Conservation (phyloP, 2,329 filamentous ascomycete genomes). For the Camptophora hylomeconis region DNA sequence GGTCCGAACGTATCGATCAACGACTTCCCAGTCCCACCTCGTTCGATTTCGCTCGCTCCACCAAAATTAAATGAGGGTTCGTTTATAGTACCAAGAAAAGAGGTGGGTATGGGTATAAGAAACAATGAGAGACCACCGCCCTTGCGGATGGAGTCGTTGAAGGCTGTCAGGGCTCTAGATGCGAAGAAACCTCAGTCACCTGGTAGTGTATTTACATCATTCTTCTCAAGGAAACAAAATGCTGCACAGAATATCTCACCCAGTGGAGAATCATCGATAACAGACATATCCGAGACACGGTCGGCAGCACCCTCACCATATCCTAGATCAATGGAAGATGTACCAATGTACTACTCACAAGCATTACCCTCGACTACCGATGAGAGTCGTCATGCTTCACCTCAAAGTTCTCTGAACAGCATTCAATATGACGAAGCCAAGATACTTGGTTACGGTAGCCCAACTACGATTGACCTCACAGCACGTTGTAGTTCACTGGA, state of each 20-base stretch:
- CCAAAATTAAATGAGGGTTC: constrained; percentile 1
- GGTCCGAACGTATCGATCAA: constrained; percentile 1
- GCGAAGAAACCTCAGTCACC: constrained; percentile 36
- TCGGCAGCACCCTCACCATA: constrained; percentile 47
- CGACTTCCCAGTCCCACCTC: constrained; percentile 5
- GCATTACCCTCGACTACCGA: too few relatives aligned
- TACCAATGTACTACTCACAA: too few relatives aligned
- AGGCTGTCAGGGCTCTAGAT: constrained; percentile 24
- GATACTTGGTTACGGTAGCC: constrained; percentile 8
- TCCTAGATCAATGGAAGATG: too few relatives aligned
- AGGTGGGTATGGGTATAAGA: constrained; percentile 30
- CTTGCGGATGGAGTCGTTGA: constrained; percentile 30
- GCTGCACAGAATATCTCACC: too few relatives aligned
- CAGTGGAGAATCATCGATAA: constrained; percentile 45
- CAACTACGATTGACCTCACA: too few relatives aligned
- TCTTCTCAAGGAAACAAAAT: constrained; percentile 53
- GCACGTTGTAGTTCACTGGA: constrained; percentile 53
- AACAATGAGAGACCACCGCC: constrained; percentile 28
- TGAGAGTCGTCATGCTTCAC: constrained; percentile 31
- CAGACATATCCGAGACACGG: constrained; percentile 49
- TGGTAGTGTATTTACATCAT: constrained; percentile 46
- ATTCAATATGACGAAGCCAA: constrained; percentile 26
- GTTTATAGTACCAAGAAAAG: constrained; percentile 2
- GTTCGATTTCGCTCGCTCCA: background rate
- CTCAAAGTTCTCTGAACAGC: constrained; percentile 39